Base-by-base conservation (phyloP, 805 yeast species). In the Dipodascus geniculatus region DNA sequence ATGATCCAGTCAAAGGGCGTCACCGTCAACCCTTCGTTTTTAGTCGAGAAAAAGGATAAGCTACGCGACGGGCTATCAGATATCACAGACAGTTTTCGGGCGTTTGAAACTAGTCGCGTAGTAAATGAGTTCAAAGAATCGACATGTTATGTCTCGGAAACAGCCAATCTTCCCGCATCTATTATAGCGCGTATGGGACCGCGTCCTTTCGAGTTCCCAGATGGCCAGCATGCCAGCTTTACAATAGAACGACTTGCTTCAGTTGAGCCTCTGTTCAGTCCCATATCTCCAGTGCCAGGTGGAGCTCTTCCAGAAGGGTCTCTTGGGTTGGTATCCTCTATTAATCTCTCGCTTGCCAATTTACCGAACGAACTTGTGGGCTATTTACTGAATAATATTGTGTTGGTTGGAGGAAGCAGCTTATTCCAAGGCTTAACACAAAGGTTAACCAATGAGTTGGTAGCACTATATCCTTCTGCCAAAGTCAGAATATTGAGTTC, bases 181-280 rank as follows among this genome's bases (percentile, higher is more conserved):
- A 68, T 68, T 2, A 63, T 68, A 28, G 68, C 74, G 44, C 58
- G 68, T 50, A 54, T 67, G 22, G 61, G 67, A 14, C 44, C 44
- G 4, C 73, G 77, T 54, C 70, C 74, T 51, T 85, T 73, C 66
- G 85, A 83, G 65, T 72, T 84, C 55, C 85, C 87, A 9, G 75
- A 76, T 57, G 81, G 81, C 2, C 63, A 69, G 49, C 71, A 72
- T 54, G 60, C 79, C 48, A 68, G 71, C 14, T 72, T 81, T 51
- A 78, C 77, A 4, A 68, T 73, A 42, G 85, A 83, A 53, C 76
- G 83, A 56, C 68, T 73, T 53, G 66, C 75, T 42, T 68, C 83
- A 50, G 70, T 83, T 4, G 95, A 87, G 68, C 81, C 87, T 3
- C 65, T 87, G 52, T 85, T 87, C 71, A 78, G 79, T 54, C 95